A percentile compares a stretch with the other conserved stretches of the same genome.
These are phyloP conservation scores for Alternaria burnsii DNA, from an alignment of 2,329 filamentous ascomycete species.

Conservation along the genomic window DNA sequence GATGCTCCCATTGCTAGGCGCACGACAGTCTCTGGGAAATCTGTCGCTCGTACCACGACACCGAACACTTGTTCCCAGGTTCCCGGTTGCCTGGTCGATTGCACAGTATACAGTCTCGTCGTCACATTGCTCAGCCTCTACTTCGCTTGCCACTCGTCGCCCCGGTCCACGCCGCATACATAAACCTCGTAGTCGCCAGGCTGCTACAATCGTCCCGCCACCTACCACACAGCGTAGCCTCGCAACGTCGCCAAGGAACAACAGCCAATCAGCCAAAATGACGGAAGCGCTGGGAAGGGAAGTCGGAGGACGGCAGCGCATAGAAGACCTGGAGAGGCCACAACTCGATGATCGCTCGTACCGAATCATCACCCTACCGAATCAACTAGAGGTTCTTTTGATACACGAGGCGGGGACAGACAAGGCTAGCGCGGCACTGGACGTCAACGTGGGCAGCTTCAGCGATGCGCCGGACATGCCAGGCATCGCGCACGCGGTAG, in stretches of 20 bases:
- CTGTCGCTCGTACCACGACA: slow-evolving; percentile 28
- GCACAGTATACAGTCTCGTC: slow-evolving; percentile 26
- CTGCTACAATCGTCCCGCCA: slow-evolving; percentile 19
- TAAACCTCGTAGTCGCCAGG: slow-evolving; percentile 22
- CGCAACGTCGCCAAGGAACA: slow-evolving; percentile 13
- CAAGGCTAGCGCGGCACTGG: slow-evolving; percentile 93
- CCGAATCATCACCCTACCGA: slow-evolving; percentile 82
- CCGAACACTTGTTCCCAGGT: slow-evolving; percentile 17
- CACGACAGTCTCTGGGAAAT: slow-evolving; percentile 35
- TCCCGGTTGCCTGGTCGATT: slow-evolving; percentile 19
- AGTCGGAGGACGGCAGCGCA: slow-evolving; percentile 40
- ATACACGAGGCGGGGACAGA: slow-evolving; percentile 96
- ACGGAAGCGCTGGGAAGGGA: slow-evolving; percentile 38
- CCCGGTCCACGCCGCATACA: slow-evolving; percentile 29
- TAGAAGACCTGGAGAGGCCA: slow-evolving; percentile 80
- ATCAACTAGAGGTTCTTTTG: slow-evolving; percentile 87
- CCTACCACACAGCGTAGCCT: slow-evolving; percentile 21
- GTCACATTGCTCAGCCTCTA: slow-evolving; percentile 19
- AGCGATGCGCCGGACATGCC: slow-evolving; percentile 91
- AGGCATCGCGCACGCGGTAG: slow-evolving; percentile 93
- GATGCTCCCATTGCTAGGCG: slow-evolving; percentile 32
- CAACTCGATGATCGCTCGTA: slow-evolving; percentile 87
- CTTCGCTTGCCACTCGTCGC: slow-evolving; percentile 30
- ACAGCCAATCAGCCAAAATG: slow-evolving; percentile 33
- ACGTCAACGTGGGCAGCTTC: slow-evolving; percentile 96